phyloP scores from a whole-genome alignment of 768 basidiomycete genomes.

The Hygrophorus pudorinus region DNA sequence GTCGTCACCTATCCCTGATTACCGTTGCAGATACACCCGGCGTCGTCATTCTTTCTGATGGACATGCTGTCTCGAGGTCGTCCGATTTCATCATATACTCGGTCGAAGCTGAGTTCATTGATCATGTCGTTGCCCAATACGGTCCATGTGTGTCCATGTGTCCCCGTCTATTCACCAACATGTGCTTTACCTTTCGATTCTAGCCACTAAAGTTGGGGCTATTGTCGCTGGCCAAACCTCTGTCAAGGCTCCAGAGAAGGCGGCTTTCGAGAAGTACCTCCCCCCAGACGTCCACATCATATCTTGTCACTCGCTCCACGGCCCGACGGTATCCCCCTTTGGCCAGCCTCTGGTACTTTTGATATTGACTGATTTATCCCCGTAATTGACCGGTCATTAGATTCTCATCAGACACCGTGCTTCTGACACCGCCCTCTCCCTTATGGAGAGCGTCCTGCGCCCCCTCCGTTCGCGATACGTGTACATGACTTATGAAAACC shows the following conservation, averaged over 20 bases:
- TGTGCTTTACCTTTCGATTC: conserved; percentile 3
- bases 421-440: conserved; percentile 51
- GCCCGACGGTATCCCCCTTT: conserved; percentile 76
- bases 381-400: conserved; percentile 27
- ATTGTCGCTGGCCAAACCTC: conserved; percentile 95
- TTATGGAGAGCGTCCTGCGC: conserved; percentile 77
- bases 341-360: conserved; percentile 76
- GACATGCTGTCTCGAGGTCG: conserved; percentile 78
- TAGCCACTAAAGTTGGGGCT: conserved; percentile 87
- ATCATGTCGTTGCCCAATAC: conserved; percentile 72
- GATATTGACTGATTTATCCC: background rate
- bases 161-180: background rate
- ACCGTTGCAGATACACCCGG: conserved; percentile 38
- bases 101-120: conserved; percentile 86
- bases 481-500: conserved; percentile 91
- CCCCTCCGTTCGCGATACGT: conserved; percentile 82
- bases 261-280: conserved; percentile 81
- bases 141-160: conserved; percentile 71
- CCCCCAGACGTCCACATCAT: conserved; percentile 83
- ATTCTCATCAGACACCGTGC: conserved; percentile 85
- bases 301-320: conserved; percentile 91
- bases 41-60: conserved; percentile 62
- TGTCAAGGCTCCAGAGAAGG: conserved; percentile 89
- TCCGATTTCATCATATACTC: conserved; percentile 94
- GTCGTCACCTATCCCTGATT: conserved; percentile 2